Evolutionary conservation across 495 filamentous ascomycete genomes (phyloP).

Genomic region (Daldinia concentrica): DNA sequence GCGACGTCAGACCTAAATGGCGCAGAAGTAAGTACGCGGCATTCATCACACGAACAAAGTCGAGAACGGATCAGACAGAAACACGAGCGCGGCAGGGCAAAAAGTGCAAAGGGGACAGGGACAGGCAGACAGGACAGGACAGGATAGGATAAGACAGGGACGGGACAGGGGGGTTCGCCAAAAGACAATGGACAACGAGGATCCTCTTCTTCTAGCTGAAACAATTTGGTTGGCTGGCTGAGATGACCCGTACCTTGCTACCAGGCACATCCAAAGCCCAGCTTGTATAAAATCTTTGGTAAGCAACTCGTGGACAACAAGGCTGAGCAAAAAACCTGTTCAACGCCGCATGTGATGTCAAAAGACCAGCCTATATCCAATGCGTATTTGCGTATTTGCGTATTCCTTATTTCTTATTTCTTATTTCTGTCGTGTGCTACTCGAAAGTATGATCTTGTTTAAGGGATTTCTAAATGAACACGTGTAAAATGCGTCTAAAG

Average conservation of each 20-base stretch:
- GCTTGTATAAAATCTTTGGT: constrained; percentile 18
- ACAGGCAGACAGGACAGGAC: background rate
- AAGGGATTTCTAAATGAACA: constrained; percentile 1
- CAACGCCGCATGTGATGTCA: constrained; percentile 33
- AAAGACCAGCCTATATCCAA: constrained; percentile 31
- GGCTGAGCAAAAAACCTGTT: constrained; percentile 31
- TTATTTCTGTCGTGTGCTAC: constrained; percentile 24
- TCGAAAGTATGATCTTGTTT: constrained; percentile 13
- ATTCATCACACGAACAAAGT: constrained; percentile 33
- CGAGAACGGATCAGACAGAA: constrained; percentile 19
- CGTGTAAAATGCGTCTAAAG: constrained; percentile 12
- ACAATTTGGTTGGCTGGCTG: constrained; percentile 21
- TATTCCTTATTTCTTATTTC: background rate
- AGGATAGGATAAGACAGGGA: too few relatives aligned
- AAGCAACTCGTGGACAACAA: constrained; percentile 37
- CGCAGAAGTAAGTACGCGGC: constrained; percentile 19
- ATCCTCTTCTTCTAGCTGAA: constrained; percentile 32
- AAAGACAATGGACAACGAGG: constrained; percentile 21
- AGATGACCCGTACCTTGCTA: constrained; percentile 32
- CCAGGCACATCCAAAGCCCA: constrained; percentile 14
- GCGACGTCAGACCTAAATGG: constrained; percentile 26
- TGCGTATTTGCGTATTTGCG: constrained; percentile 8
- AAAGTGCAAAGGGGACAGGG: background rate
- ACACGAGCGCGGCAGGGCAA: constrained; percentile 38
- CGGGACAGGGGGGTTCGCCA: background rate